Conservation (phyloP, 225 moss, liverwort and hornwort genomes). For the Polytrichum formosum region DNA sequence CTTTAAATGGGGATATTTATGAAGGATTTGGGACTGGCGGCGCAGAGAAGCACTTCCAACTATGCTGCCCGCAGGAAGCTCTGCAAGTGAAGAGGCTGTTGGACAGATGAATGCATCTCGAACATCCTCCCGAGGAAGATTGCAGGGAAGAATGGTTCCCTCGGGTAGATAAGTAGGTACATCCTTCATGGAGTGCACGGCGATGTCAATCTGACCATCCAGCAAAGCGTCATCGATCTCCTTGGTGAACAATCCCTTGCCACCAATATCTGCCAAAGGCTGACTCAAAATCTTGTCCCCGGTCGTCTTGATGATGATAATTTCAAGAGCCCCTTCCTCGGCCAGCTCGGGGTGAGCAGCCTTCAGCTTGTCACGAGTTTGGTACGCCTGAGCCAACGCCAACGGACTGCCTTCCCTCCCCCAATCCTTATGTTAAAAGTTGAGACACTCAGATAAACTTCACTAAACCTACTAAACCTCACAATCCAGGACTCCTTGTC, state of each 20-base stretch:
- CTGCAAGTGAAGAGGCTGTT: conserved; percentile 66
- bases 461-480: not conserved
- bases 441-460: conserved; percentile 7
- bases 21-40: conserved; percentile 83
- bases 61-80: conserved; percentile 84
- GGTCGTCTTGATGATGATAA: conserved; percentile 87
- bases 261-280: conserved; percentile 91
- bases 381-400: conserved; percentile 94
- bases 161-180: conserved; percentile 58
- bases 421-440: conserved; percentile 21
- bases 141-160: conserved; percentile 61
- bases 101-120: conserved; percentile 92
- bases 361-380: conserved; percentile 85
- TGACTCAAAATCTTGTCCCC: conserved; percentile 95
- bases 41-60: conserved; percentile 91
- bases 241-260: conserved; percentile 93
- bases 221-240: conserved; percentile 92
- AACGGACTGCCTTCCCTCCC: conserved; percentile 61
- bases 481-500: not conserved
- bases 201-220: conserved; percentile 74
- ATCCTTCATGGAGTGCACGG: conserved; percentile 95
- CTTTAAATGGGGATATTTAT: conserved; percentile 77
- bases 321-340: conserved; percentile 85
- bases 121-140: conserved; percentile 76
- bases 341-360: conserved; percentile 79